Percentiles rank a stretch among this genome's conserved stretches.
phyloP scores from a whole-genome alignment of 768 basidiomycete species.

The Amanita pseudoporphyria region DNA sequence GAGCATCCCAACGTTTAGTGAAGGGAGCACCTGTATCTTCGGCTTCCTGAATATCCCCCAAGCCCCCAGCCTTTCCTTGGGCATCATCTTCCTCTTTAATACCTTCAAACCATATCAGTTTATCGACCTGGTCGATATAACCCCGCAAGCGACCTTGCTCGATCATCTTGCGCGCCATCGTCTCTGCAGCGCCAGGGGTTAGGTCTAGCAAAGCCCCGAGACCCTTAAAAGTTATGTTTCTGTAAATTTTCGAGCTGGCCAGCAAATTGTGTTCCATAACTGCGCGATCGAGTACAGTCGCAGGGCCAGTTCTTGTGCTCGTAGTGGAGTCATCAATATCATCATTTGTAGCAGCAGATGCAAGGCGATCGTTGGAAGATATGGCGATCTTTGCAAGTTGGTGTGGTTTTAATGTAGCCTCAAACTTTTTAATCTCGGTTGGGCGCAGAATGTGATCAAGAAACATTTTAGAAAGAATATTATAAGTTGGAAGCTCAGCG shows the following conservation, averaged over 20 bases:
- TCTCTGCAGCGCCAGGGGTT: constrained; percentile 89
- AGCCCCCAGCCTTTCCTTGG: constrained; percentile 88
- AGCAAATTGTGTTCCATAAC: constrained; percentile 99
- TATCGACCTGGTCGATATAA: constrained; percentile 93
- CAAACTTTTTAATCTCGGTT: constrained; percentile 84
- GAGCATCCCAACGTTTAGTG: constrained; percentile 94
- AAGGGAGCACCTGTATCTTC: constrained; percentile 85
- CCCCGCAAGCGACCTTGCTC: constrained; percentile 92
- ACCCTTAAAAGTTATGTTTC: constrained; percentile 95
- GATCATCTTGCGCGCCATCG: constrained; percentile 98
- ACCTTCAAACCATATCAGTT: constrained; percentile 88
- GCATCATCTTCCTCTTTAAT: constrained; percentile 83
- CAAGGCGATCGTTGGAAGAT: constrained; percentile 73
- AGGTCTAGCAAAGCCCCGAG: constrained; percentile 84
- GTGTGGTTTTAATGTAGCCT: constrained; percentile 78
- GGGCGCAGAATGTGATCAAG: constrained; percentile 94
- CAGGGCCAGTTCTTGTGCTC: constrained; percentile 82
- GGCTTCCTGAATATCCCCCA: constrained; percentile 81
- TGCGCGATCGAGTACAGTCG: constrained; percentile 92
- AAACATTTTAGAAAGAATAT: constrained; percentile 97
- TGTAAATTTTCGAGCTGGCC: constrained; percentile 94
- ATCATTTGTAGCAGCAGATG: constrained; percentile 55
- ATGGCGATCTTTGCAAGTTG: constrained; percentile 90
- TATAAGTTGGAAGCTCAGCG: constrained; percentile 65
- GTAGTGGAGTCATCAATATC: constrained; percentile 41